These are phyloP conservation scores for Umbellularia californica DNA, from an alignment of 164 flowering plant genomes.

Conservation along the genomic window DNA sequence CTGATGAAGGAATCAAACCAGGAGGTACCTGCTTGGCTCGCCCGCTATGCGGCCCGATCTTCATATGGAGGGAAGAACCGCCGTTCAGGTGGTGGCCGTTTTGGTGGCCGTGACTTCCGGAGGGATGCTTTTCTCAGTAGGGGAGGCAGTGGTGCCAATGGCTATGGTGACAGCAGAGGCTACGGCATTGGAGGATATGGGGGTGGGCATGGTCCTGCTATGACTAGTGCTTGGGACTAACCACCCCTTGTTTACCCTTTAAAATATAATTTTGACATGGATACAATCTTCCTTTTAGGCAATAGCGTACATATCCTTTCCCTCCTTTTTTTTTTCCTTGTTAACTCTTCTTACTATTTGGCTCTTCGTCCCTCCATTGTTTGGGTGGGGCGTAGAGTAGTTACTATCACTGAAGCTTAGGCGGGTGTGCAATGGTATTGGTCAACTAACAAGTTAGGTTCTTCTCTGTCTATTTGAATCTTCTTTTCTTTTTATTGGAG, in stretches of 20 bases:
- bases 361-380: not conserved
- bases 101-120: slow-evolving; percentile 68
- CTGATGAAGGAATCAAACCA: slow-evolving; percentile 74
- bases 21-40: slow-evolving; percentile 69
- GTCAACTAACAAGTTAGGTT: slow-evolving; percentile 18
- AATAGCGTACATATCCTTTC: not conserved
- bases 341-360: not conserved
- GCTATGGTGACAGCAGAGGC: slow-evolving; percentile 36
- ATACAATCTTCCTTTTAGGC: slow-evolving; percentile 3
- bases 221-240: slow-evolving; percentile 64
- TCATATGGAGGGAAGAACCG: slow-evolving; percentile 50
- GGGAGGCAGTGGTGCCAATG: slow-evolving; percentile 27
- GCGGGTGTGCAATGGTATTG: slow-evolving; percentile 14
- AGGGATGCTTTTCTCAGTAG: slow-evolving; percentile 41
- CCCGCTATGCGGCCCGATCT: slow-evolving; percentile 51
- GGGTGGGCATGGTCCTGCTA: slow-evolving; percentile 35
- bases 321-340: not conserved
- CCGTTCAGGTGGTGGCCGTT: slow-evolving; percentile 57
- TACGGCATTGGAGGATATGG: slow-evolving; percentile 29
- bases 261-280: slow-evolving; percentile 22
- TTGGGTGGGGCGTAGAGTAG: slow-evolving; percentile 9
- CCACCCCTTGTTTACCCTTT: not conserved
- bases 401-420: slow-evolving; percentile 5
- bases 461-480: slow-evolving; percentile 5
- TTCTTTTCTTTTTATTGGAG: slow-evolving; percentile 9